Conservation (phyloP, 768 basidiomycete genomes). For the Leucocoprinus birnbaumii region DNA sequence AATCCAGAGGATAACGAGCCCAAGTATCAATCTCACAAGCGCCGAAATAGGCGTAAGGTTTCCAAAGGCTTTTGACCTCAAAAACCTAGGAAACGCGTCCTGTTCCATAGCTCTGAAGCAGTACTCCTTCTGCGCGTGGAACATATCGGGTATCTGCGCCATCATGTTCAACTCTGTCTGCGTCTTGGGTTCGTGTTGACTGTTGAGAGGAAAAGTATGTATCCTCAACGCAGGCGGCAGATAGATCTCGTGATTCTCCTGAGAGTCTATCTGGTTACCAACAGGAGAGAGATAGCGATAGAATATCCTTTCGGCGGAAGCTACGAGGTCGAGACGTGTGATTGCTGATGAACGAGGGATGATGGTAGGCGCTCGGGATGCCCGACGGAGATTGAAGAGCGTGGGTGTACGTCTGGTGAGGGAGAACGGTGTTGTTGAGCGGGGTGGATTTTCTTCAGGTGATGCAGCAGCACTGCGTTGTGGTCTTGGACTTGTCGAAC, state of each 20-base stretch:
- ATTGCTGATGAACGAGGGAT: slow-evolving; percentile 92
- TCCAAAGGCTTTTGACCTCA: slow-evolving; percentile 96
- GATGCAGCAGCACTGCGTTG: slow-evolving; percentile 46
- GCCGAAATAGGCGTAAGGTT: slow-evolving; percentile 93
- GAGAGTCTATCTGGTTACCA: slow-evolving; percentile 69
- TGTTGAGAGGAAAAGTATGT: slow-evolving; percentile 84
- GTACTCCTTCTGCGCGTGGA: slow-evolving; percentile 96
- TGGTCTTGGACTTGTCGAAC: slow-evolving; percentile 59
- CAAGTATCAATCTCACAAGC: slow-evolving; percentile 80
- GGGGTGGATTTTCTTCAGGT: slow-evolving; percentile 46
- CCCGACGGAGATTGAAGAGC: slow-evolving; percentile 71
- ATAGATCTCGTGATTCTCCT: slow-evolving; percentile 96
- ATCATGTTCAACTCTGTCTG: slow-evolving; percentile 68
- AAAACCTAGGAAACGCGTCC: slow-evolving; percentile 90
- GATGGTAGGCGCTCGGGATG: slow-evolving; percentile 88
- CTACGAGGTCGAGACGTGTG: slow-evolving; percentile 83
- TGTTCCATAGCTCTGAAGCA: slow-evolving; percentile 96
- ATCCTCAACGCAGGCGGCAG: slow-evolving; percentile 92
- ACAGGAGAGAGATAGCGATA: slow-evolving; percentile 88
- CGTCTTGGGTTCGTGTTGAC: slow-evolving; percentile 66
- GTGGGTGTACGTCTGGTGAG: slow-evolving; percentile 73
- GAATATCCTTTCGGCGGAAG: slow-evolving; percentile 94
- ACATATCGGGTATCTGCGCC: slow-evolving; percentile 94
- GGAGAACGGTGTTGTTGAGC: slow-evolving; percentile 80
- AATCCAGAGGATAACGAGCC: slow-evolving; percentile 90